Evolutionary conservation across 441 rosid genomes (phyloP).

Genomic region (Syzygium malaccense): DNA sequence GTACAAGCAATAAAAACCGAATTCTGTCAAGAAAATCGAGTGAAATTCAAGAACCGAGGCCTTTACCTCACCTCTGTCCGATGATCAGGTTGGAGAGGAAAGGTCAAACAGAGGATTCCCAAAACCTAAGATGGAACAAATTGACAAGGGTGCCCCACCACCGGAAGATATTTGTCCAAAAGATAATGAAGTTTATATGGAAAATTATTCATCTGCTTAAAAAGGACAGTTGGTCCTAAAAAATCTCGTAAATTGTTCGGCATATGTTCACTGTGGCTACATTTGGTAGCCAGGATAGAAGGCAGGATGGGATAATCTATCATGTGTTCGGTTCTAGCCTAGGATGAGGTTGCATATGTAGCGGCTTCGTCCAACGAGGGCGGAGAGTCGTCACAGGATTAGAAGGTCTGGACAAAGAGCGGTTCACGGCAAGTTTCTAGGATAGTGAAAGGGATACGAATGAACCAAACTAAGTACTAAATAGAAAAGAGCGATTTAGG

Average conservation of each 20-base stretch:
- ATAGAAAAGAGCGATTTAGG: too few relatives aligned
- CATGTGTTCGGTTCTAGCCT: too few relatives aligned
- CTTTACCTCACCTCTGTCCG: slow-evolving; percentile 24
- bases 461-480: too few relatives aligned
- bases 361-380: too few relatives aligned
- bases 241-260: neutral
- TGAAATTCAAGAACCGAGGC: neutral
- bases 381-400: too few relatives aligned
- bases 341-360: too few relatives aligned
- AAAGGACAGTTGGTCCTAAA: neutral
- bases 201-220: neutral
- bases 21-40: neutral
- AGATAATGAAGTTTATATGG: neutral
- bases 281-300: neutral
- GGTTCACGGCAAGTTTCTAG: too few relatives aligned
- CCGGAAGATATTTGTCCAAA: neutral
- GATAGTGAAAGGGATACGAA: rapidly evolving
- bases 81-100: slow-evolving; percentile 15
- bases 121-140: slow-evolving; percentile 7
- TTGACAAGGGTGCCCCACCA: neutral
- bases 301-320: too few relatives aligned
- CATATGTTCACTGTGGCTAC: neutral
- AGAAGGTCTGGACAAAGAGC: too few relatives aligned
- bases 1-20: neutral
- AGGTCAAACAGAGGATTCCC: neutral